Evolutionary conservation across 2,329 filamentous ascomycete species (phyloP), one percentile per base, ranked within the genome.

Genomic region (Tympanopsis confertula): DNA sequence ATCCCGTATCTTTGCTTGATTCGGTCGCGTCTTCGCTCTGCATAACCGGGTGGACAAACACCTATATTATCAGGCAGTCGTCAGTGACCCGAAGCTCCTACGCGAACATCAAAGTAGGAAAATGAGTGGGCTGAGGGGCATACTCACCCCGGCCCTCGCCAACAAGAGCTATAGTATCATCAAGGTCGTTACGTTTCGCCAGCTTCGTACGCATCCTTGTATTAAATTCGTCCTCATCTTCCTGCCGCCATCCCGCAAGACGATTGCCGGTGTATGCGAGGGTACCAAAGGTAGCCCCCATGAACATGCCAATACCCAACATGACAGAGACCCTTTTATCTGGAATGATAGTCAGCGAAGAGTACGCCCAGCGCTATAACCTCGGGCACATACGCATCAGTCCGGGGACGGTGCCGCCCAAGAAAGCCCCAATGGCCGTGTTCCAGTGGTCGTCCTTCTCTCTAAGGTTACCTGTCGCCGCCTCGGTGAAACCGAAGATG

Each of bases 1-100:
- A 93, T 75, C 41, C 87, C 86, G 53, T 94, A 94, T 59, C 79
- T 85, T 62, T 86, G 80, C 72, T 85, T 80, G 58, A 95, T 71
- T 50, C 85, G 74, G 65, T 87, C 69, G 47, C 77, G 75, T 58
- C 88, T 78, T 59, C 88, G 72, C 68, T 94, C 85, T 49, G 85
- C 82, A 55, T 91, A 94, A 37, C 86, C 86, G 13, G 83, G 79
- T 29, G 74, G 82, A 48, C 80, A 71, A 50, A 94, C 86, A 39
- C 83, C 87, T 94, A 48, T 5, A 38, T 41, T 33, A 42, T 29
- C 19, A 29, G 13, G 17, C 15, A 29, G 36, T 20, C 20, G n/a
- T 24, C n/a, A 19, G 5, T 13, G 12, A 13, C 20, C 15, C 36
- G 32, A 13, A 36, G 35, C n/a, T 2, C 38, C 42, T 17, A 41